Conservation (phyloP, 2,329 filamentous ascomycete species). For the Chaetomium olivaceum region DNA sequence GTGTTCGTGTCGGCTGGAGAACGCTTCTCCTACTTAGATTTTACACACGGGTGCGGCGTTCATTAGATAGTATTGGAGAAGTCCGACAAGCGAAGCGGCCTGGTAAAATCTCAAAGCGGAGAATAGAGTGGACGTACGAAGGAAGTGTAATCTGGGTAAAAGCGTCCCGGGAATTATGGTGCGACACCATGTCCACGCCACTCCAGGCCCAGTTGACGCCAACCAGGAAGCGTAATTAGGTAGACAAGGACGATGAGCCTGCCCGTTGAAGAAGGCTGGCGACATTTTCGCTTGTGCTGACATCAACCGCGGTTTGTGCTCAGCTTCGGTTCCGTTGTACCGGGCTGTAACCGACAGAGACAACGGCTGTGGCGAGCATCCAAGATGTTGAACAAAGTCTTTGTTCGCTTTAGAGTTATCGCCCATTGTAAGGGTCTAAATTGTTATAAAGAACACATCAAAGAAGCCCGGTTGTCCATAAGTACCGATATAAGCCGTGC, state of each 20-base stretch:
- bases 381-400: background rate
- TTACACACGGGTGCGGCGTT: background rate
- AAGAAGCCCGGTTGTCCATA: background rate
- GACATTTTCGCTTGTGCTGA: too few species aligned
- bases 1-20: background rate
- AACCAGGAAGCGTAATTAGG: background rate
- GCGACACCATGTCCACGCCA: constrained; percentile 1
- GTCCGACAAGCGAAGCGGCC: background rate
- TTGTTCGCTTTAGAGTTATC: background rate
- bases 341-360: background rate
- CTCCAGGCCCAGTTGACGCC: background rate
- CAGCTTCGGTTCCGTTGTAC: background rate
- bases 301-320: background rate
- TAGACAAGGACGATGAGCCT: background rate
- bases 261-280: too few species aligned
- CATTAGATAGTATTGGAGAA: background rate
- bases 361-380: background rate
- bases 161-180: constrained; percentile 17
- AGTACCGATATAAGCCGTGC: background rate
- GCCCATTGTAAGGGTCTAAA: background rate
- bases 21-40: background rate
- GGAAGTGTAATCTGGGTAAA: constrained; percentile 29
- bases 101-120: background rate
- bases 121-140: background rate
- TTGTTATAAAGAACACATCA: background rate